phyloP scores from a whole-genome alignment of 140 eudicot genomes.

The Cichorium intybus region DNA sequence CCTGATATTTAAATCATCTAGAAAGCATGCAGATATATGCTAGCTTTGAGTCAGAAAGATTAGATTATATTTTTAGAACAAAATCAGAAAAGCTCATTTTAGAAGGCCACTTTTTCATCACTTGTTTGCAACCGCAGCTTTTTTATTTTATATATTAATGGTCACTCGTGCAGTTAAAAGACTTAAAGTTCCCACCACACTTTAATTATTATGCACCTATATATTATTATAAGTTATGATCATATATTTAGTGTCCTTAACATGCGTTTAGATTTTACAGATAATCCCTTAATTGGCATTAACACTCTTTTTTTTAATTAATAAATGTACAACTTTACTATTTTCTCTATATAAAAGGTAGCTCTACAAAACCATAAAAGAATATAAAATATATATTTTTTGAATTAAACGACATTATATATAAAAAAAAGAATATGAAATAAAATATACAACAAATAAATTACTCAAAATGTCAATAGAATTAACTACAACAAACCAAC shows the following conservation, averaged over 20 bases:
- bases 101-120: slow-evolving; percentile 35
- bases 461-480: neutral
- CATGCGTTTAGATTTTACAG: neutral
- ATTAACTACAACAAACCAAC: neutral
- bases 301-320: neutral
- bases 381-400: neutral
- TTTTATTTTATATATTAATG: slow-evolving; percentile 9
- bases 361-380: neutral
- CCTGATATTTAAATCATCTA: slow-evolving; percentile 14
- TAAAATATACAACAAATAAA: neutral
- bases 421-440: neutral
- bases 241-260: neutral
- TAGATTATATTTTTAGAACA: slow-evolving; percentile 21
- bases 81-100: slow-evolving; percentile 23
- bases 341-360: neutral
- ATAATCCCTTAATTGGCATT: neutral
- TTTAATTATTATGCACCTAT: slow-evolving; percentile 11
- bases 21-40: slow-evolving; percentile 27
- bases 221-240: neutral
- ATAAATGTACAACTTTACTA: neutral
- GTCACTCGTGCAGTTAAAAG: slow-evolving; percentile 30
- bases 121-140: slow-evolving; percentile 30
- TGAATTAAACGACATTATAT: no score
- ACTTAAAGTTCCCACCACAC: slow-evolving; percentile 13
- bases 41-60: slow-evolving; percentile 28